Base-by-base conservation (phyloP, 202 grass and related monocot genomes). In the Hordeum pubiflorum region DNA sequence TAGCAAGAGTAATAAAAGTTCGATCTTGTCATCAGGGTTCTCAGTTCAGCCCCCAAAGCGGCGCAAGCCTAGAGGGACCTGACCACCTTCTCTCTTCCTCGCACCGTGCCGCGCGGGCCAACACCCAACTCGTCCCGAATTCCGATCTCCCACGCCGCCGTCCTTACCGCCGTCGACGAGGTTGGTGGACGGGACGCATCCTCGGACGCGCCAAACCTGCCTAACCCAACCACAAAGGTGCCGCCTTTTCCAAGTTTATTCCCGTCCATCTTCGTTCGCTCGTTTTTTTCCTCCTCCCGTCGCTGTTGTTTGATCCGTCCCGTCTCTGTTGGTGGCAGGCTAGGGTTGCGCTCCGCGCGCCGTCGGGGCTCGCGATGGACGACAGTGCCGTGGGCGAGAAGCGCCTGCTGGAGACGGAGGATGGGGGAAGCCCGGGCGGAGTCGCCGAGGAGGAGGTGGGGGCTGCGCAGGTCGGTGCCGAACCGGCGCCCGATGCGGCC, bases 241-340 rank as follows among this genome's bases (percentile, higher is more conserved):
- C 52, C 68, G 9, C 40, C 46, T 34, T 74, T 20, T 17, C 23
- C 32, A 31, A 50, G 7, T 37, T 21, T 65, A 31, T 36, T 55
- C 61, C n/a, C 32, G 15, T 14, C 7, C 12, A 63, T 67, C 23
- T 55, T 15, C 18, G 69, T 72, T 72, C 44, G 41, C 26, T 11
- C 8, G 43, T 81, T 9, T 0, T 21, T 22, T 36, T 17, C 24
- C 17, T 71, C 34, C 6, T 1, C 21, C 58, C 2, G 32, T 34
- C 41, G 46, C 60, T 40, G 61, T 72, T 63, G 41, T 82, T 82
- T 75, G 80, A 82, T 82, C 80, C 43, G 58, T 55, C 61, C 39
- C 39, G 32, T 65, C 33, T 75, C 14, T 75, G 70, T 6, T 55
- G 58, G 58, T 75, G 70, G 14, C 37, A 46, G 33, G 20, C 9